A percentile compares a stretch with the other conserved stretches of the same genome.
phyloP scores from a whole-genome alignment of 176 grass and related monocot species.

The Guadua angustifolia region DNA sequence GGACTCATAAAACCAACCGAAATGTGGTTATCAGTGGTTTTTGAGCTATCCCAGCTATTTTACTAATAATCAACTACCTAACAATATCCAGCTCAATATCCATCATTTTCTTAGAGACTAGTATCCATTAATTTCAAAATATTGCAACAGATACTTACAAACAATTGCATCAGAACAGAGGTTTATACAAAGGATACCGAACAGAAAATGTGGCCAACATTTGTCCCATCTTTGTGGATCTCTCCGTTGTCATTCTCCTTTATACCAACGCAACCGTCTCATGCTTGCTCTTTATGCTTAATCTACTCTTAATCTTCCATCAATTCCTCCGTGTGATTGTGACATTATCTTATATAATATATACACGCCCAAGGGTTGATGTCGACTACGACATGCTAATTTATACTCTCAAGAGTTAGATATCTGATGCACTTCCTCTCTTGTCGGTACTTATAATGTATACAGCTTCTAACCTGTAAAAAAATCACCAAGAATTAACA shows the following conservation, averaged over 20 bases:
- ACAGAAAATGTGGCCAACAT: slow-evolving; percentile 11
- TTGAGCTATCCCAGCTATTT: too few species aligned
- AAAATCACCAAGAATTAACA: too few species aligned
- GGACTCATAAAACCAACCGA: too few species aligned
- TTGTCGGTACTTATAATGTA: slow-evolving; percentile 15
- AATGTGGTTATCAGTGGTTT: too few species aligned
- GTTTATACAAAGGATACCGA: neutral
- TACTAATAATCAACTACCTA: too few species aligned
- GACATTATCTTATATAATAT: slow-evolving; percentile 30
- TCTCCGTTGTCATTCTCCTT: slow-evolving; percentile 5
- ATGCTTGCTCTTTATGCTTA: slow-evolving; percentile 22
- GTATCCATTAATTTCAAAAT: too few species aligned
- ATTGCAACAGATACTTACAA: too few species aligned
- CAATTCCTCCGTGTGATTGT: slow-evolving; percentile 28
- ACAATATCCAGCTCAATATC: too few species aligned
- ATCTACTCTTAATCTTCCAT: slow-evolving; percentile 12
- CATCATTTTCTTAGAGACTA: too few species aligned
- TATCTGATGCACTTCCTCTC: slow-evolving; percentile 25
- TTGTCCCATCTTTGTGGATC: slow-evolving; percentile 26
- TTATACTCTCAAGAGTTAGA: slow-evolving; percentile 15
- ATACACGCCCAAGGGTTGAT: neutral
- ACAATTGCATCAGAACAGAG: too few species aligned
- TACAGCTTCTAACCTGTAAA: too few species aligned
- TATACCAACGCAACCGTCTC: slow-evolving; percentile 9
- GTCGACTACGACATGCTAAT: neutral